Conservation (phyloP, 768 basidiomycete species). For the Sporobolomyces pararoseus region DNA sequence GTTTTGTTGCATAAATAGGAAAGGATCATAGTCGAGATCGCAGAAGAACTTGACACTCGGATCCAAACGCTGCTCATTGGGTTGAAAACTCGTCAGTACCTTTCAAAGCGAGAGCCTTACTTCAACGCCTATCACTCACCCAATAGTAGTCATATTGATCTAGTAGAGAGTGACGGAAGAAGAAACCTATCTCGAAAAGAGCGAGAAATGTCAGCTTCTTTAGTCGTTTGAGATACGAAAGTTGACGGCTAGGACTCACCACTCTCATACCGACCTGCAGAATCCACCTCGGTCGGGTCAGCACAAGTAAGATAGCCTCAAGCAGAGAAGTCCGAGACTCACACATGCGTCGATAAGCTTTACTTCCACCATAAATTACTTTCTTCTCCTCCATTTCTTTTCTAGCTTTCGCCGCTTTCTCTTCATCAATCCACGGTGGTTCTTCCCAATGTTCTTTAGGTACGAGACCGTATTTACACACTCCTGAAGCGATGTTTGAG, state of each 20-base stretch:
- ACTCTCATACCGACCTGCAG: slow-evolving; percentile 10
- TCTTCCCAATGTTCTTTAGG: slow-evolving; percentile 61
- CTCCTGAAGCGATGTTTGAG: slow-evolving; percentile 26
- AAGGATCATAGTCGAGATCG: slow-evolving; percentile 60
- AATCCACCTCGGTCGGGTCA: background rate
- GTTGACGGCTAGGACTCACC: too few species aligned
- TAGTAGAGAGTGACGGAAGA: slow-evolving; percentile 73
- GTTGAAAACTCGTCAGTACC: too few species aligned
- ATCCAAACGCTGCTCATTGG: slow-evolving; percentile 14
- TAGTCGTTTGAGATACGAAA: too few species aligned
- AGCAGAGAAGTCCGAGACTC: background rate
- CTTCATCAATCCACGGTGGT: slow-evolving; percentile 27
- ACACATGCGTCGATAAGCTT: slow-evolving; percentile 17
- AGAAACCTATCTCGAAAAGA: slow-evolving; percentile 57
- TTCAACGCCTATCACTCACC: too few species aligned
- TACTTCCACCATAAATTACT: slow-evolving; percentile 26
- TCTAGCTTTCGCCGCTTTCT: background rate
- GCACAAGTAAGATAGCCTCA: slow-evolving; percentile 48
- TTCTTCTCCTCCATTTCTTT: slow-evolving; percentile 25
- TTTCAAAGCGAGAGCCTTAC: too few species aligned
- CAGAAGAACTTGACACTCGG: slow-evolving; percentile 67
- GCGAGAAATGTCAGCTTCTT: background rate
- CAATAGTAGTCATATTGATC: slow-evolving; percentile 77
- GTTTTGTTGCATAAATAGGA: slow-evolving; percentile 71
- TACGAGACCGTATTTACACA: slow-evolving; percentile 42